These are phyloP conservation scores for Cutaneotrichosporon sp. DNA, from an alignment of 1,284 basidiomycete genomes.

Conservation along the genomic window DNA sequence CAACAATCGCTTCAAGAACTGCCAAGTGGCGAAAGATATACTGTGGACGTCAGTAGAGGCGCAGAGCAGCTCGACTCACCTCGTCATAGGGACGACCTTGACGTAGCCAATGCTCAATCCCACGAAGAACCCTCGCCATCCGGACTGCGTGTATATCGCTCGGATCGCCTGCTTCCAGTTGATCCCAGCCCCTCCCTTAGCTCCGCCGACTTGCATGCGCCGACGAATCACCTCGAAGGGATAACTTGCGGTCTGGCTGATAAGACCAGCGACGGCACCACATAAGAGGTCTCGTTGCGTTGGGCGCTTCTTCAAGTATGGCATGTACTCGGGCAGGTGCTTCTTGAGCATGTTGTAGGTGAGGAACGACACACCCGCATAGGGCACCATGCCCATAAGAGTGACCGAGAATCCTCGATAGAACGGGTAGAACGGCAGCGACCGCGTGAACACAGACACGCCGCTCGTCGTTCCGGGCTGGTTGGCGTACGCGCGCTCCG, in stretches of 20 bases:
- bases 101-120: conserved; percentile 91
- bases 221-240: conserved; percentile 93
- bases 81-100: conserved; percentile 96
- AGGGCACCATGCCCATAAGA: conserved; percentile 90
- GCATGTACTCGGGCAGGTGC: conserved; percentile 55
- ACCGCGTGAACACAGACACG: conserved; percentile 50
- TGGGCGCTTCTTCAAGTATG: conserved; percentile 48
- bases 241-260: conserved; percentile 89
- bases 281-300: conserved; percentile 63
- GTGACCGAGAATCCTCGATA: conserved; percentile 95
- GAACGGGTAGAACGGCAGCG: conserved; percentile 56
- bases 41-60: conserved; percentile 29
- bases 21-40: conserved; percentile 55
- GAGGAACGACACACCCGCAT: conserved; percentile 94
- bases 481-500: conserved; percentile 7
- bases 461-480: not conserved
- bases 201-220: conserved; percentile 94
- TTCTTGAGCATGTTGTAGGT: conserved; percentile 82
- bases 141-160: conserved; percentile 66
- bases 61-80: conserved; percentile 36
- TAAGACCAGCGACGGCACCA: conserved; percentile 85
- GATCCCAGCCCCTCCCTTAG: conserved; percentile 58
- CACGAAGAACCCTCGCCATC: conserved; percentile 88
- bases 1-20: conserved; percentile 51
- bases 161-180: conserved; percentile 73